These are phyloP conservation scores for Adansonia rubrostipa DNA, from an alignment of 441 rosid genomes.

Conservation along the genomic window DNA sequence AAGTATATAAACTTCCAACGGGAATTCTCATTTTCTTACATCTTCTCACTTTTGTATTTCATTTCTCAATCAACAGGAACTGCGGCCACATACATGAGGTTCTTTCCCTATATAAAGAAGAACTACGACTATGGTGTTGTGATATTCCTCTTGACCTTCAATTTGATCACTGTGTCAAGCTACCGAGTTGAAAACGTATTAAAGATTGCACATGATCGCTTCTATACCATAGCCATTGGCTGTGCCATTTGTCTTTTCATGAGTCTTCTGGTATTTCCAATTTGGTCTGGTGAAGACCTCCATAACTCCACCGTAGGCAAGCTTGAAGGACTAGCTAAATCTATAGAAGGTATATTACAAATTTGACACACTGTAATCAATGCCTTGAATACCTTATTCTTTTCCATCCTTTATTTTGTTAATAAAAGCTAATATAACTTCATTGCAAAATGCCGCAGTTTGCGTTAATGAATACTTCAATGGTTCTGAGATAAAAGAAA, in stretches of 20 bases:
- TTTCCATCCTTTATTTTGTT: background rate
- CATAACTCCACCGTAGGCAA: conserved; percentile 69
- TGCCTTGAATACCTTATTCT: background rate
- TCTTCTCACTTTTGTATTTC: background rate
- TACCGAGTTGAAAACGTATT: conserved; percentile 63
- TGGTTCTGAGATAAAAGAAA: conserved; percentile 35
- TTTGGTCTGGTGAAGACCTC: conserved; percentile 90
- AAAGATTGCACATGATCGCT: conserved; percentile 65
- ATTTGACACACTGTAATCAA: background rate
- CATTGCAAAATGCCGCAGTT: conserved; percentile 43
- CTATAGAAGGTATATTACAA: conserved; percentile 65
- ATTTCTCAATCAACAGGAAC: conserved; percentile 48
- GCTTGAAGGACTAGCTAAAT: conserved; percentile 75
- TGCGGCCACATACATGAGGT: conserved; percentile 72
- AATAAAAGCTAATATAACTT: background rate
- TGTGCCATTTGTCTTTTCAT: conserved; percentile 73
- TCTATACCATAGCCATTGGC: conserved; percentile 74
- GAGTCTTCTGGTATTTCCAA: conserved; percentile 71
- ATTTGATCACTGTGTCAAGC: conserved; percentile 79
- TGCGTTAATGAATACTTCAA: conserved; percentile 74
- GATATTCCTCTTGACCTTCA: conserved; percentile 83
- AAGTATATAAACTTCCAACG: conserved; percentile 9
- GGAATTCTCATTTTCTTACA: background rate
- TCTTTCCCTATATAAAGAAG: conserved; percentile 79
- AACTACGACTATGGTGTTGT: conserved; percentile 85